These are phyloP conservation scores for Epichloe typhina DNA, from an alignment of 2,329 filamentous ascomycete genomes.

Conservation along the genomic window DNA sequence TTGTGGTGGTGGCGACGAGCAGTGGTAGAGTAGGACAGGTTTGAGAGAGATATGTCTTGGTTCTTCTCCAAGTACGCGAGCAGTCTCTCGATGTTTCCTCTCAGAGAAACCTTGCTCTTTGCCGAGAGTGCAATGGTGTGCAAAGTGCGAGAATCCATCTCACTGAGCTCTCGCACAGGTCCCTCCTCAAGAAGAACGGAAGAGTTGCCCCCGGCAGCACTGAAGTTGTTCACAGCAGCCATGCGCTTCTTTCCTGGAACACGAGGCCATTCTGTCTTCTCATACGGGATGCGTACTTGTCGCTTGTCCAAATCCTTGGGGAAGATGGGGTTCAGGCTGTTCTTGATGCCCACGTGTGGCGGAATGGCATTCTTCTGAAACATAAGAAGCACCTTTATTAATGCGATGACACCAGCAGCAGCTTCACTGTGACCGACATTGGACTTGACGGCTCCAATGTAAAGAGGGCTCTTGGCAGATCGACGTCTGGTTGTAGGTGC, in stretches of 20 bases:
- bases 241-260: conserved; percentile 18
- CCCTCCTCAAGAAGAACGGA: conserved; percentile 50
- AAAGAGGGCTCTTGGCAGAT: conserved; percentile 35
- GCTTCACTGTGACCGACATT: conserved; percentile 52
- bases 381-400: conserved; percentile 54
- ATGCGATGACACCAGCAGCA: conserved; percentile 45
- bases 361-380: conserved; percentile 46
- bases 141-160: neutral
- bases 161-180: conserved; percentile 17
- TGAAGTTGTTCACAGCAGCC: conserved; percentile 38
- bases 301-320: conserved; percentile 27
- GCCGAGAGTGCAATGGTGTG: neutral
- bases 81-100: neutral
- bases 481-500: conserved; percentile 33
- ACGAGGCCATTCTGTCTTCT: conserved; percentile 21
- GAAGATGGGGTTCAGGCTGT: conserved; percentile 29
- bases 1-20: conserved; percentile 14
- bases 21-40: conserved; percentile 25
- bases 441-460: conserved; percentile 50
- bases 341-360: conserved; percentile 41
- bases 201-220: conserved; percentile 43
- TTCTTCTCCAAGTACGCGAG: neutral
- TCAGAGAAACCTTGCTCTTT: neutral
- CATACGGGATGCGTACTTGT: conserved; percentile 24
- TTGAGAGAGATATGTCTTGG: neutral